These are phyloP conservation scores for Ophiocordyceps camponoti-floridani DNA, from an alignment of 2,329 filamentous ascomycete species.

Conservation along the genomic window DNA sequence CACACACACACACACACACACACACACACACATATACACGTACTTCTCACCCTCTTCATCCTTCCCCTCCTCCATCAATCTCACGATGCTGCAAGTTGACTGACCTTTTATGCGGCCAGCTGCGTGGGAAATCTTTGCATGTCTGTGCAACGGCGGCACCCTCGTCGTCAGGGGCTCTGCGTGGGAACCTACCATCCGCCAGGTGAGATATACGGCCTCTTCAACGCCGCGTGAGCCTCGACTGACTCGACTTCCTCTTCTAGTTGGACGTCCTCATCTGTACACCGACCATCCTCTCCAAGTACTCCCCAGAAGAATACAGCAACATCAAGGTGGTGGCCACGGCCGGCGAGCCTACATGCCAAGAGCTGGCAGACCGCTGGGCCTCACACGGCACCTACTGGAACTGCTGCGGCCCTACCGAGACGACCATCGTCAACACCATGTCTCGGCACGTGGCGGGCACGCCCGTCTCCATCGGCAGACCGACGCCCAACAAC, in stretches of 20 bases:
- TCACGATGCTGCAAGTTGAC: not conserved
- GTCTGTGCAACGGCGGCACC: constrained; percentile 38
- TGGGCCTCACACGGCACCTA: constrained; percentile 31
- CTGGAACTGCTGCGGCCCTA: constrained; percentile 41
- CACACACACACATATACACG: too few species aligned
- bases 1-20: too few species aligned
- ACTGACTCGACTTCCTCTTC: too few species aligned
- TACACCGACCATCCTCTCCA: constrained; percentile 35
- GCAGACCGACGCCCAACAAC: constrained; percentile 37
- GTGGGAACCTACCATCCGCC: constrained; percentile 26
- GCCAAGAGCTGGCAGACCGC: constrained; percentile 30
- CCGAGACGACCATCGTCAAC: constrained; percentile 42
- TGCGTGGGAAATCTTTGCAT: constrained; percentile 41
- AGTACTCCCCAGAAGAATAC: constrained; percentile 25
- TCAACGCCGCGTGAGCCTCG: too few species aligned
- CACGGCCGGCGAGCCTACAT: constrained; percentile 36
- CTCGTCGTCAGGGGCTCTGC: constrained; percentile 30
- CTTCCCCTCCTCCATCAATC: not conserved
- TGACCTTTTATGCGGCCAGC: constrained; percentile 16
- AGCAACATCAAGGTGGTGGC: constrained; percentile 33
- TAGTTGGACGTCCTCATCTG: constrained; percentile 36
- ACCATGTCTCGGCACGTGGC: constrained; percentile 31
- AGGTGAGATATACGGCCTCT: constrained; percentile 14
- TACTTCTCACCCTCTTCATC: not conserved
- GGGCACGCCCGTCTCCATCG: constrained; percentile 31